Evolutionary conservation across 2,329 filamentous ascomycete genomes (phyloP), one percentile per base, ranked within the genome.

Genomic region (Fusarium irregulare): DNA sequence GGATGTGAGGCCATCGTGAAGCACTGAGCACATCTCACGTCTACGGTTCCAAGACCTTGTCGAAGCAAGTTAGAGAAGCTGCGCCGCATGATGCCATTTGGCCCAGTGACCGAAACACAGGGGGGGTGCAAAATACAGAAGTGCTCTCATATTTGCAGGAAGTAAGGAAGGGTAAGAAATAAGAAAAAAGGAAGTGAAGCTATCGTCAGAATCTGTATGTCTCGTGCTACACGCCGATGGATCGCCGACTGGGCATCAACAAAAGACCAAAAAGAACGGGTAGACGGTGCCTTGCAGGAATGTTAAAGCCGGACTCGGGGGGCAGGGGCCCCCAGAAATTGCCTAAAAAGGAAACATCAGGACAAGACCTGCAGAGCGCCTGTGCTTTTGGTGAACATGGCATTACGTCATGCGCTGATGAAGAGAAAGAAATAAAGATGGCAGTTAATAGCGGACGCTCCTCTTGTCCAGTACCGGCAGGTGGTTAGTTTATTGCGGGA

Each of bases 401-500:
- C 21, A 68, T 64, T 58, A 70, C 67, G 66, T 70, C 67, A 70
- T 55, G 40, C 54, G 46, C 21, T 32, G 23, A 37, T 49, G 32
- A 23, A 16, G 25, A 40, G 28, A 25, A 41, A 37, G 25, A 23
- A 60, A 40, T 42, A 56, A 32, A 48, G 21, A 61, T 45, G 45
- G 21, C 34, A 42, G 28, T n/a, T 7, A 28, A 25, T 30, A 27
- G 21, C 32, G 30, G 48, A 20, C 18, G 14, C 18, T 40, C 11
- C 12, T 51, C 5, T 4, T 50, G 8, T 40, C 21, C 32, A 25
- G 20, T 34, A 23, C 25, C 25, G 45, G 18, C 12, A 27, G 45
- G 45, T 28, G n/a, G 16, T 28, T 58, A 44, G 30, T 34, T 50
- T 55, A 41, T 53, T 40, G 41, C 21, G 41, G 27, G 56, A 34